These are phyloP conservation scores for Tilletia indica DNA, from an alignment of 1,284 basidiomycete genomes.

Conservation along the genomic window DNA sequence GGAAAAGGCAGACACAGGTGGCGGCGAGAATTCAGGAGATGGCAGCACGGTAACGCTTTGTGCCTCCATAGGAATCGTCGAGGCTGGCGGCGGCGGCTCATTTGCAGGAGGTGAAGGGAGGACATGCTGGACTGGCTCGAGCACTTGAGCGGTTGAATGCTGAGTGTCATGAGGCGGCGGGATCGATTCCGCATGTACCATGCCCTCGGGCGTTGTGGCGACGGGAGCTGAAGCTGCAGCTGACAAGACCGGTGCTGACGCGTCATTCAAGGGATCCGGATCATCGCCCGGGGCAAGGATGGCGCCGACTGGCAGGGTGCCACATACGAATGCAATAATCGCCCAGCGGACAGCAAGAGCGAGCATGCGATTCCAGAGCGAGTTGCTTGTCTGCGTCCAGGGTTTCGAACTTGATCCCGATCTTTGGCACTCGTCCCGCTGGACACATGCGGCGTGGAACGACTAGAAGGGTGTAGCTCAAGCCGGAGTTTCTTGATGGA, in stretches of 20 bases:
- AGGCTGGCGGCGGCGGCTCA: too few relatives aligned
- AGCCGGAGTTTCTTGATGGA: background rate
- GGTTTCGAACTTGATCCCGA: background rate
- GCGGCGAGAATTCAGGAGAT: too few relatives aligned
- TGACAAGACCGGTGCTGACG: background rate
- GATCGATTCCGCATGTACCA: background rate
- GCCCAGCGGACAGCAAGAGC: background rate
- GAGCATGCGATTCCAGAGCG: background rate
- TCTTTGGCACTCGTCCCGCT: background rate
- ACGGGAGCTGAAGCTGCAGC: background rate
- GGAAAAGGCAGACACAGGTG: too few relatives aligned
- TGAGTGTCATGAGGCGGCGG: background rate
- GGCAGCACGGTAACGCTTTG: too few relatives aligned
- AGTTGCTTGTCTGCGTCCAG: background rate
- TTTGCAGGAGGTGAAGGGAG: too few relatives aligned
- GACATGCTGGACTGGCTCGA: too few relatives aligned
- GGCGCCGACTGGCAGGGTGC: background rate
- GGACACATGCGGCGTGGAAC: background rate
- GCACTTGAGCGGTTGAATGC: too few relatives aligned
- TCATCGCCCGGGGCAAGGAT: conserved; percentile 13
- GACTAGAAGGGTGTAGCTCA: background rate
- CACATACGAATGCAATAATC: background rate
- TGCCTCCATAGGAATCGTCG: too few relatives aligned
- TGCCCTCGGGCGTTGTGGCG: background rate
- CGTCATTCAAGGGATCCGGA: background rate